Evolutionary conservation across 176 grass and related monocot species (phyloP), one percentile per base, ranked within the genome.

Genomic region (Miscanthus lutarioriparius): DNA sequence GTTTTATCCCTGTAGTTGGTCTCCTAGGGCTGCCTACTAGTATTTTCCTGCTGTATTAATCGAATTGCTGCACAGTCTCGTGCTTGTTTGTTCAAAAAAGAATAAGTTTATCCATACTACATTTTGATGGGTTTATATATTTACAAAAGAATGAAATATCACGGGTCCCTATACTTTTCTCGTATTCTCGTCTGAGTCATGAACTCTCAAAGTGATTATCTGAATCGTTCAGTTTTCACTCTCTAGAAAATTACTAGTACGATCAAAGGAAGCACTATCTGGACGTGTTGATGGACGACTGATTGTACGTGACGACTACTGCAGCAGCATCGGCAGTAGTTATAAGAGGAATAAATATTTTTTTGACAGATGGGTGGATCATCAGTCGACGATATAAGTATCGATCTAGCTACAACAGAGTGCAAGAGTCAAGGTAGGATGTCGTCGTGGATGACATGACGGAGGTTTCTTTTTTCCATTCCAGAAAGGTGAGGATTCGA

Each of bases 401-500:
- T 33, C 32, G 32, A 33, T 33, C 2, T 33, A 33, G 32, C n/a
- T 33, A 33, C 32, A 49, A 17, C 3, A 61, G 22, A 58, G 4
- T 27, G 70, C 1, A 67, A 39, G 67, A 67, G 43, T 37, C 17
- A 36, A 23, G 41, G 19, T 19, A 9, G 80, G 28, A 80, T 19
- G 43, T 10, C 9, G 3, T 70, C 19, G 19, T 68, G 66, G 7
- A 45, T 6, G 47, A 78, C 43, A 41, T 41, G 80, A 79, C 45
- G 58, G 41, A 13, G 70, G 54, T 22, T 25, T 76, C 23, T 48
- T 48, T 45, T 66, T 15, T 72, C 3, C 1, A 13, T 49, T 69
- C 30, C 76, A 61, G 25, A 74, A 84, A 75, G 38, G 45, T 15
- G 27, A 75, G 43, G 82, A 88, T 59, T 84, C 81, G 56, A 84